These are phyloP conservation scores for Arthrobotrys sinensis DNA, from an alignment of 2,329 filamentous ascomycete species.

Conservation along the genomic window DNA sequence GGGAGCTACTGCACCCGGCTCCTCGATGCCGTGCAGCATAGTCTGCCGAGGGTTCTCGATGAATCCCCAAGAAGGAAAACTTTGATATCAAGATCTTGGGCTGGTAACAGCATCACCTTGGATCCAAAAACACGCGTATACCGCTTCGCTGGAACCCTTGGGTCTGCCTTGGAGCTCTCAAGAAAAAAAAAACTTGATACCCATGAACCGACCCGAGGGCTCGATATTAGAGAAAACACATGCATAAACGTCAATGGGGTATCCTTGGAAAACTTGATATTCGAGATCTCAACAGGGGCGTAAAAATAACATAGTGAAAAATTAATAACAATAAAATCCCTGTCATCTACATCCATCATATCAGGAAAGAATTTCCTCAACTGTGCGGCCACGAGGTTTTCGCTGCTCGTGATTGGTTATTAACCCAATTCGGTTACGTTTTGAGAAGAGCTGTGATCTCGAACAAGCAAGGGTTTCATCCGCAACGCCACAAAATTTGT, in stretches of 20 bases:
- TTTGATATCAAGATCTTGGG: slow-evolving; percentile 13
- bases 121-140: background rate
- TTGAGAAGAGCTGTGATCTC: background rate
- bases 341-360: background rate
- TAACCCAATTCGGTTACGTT: background rate
- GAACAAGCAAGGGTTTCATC: slow-evolving; percentile 19
- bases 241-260: background rate
- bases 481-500: slow-evolving; percentile 13
- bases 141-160: background rate
- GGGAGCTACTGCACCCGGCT: background rate
- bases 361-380: background rate
- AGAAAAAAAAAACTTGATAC: background rate
- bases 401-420: background rate
- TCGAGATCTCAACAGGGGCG: background rate
- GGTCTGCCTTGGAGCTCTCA: background rate
- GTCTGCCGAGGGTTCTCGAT: slow-evolving; percentile 3
- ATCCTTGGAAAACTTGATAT: background rate
- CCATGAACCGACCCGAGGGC: background rate
- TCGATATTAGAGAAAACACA: background rate
- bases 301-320: slow-evolving; percentile 14
- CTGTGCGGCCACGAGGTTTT: background rate
- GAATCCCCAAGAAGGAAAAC: slow-evolving; percentile 15
- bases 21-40: background rate
- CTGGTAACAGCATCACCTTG: background rate
- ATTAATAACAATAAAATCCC: slow-evolving; percentile 1